Evolutionary conservation across 2,329 filamentous ascomycete species (phyloP).

Genomic region (Claviceps purpurea): DNA sequence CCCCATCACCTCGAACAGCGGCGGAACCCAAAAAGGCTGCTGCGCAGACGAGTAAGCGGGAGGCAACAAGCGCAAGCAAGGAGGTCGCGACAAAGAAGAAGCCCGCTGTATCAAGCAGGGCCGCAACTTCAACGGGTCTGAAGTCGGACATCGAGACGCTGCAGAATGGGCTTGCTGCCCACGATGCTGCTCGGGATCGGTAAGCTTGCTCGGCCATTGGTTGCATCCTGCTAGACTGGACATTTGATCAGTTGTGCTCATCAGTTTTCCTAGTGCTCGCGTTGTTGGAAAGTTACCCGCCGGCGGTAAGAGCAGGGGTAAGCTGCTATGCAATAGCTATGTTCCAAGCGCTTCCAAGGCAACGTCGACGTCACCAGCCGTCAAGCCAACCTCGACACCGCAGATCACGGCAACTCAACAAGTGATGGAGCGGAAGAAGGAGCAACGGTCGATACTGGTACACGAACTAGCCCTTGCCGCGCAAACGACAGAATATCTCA

Average conservation of each 20-base stretch:
- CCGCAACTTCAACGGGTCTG: conserved; percentile 25
- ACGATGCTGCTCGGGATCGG: conserved; percentile 23
- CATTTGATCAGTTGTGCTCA: conserved; percentile 13
- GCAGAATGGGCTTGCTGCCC: conserved; percentile 26
- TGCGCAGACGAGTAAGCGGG: conserved; percentile 9
- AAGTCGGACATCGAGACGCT: conserved; percentile 38
- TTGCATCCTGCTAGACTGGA: neutral
- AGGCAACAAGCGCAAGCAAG: conserved; percentile 12
- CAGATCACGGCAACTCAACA: conserved; percentile 37
- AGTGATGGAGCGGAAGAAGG: conserved; percentile 38
- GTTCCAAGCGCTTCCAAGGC: conserved; percentile 21
- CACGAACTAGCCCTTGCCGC: conserved; percentile 47
- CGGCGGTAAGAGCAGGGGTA: conserved; percentile 26
- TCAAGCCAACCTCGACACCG: conserved; percentile 38
- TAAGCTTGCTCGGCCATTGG: conserved; percentile 11
- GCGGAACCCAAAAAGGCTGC: conserved; percentile 10
- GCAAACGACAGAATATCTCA: conserved; percentile 34
- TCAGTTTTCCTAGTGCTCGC: conserved; percentile 16
- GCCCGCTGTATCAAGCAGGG: conserved; percentile 18
- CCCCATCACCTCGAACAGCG: conserved; percentile 12
- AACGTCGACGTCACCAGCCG: conserved; percentile 40
- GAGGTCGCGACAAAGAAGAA: conserved; percentile 18
- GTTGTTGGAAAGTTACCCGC: conserved; percentile 21
- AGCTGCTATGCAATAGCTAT: conserved; percentile 25
- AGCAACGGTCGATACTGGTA: conserved; percentile 38